A percentile compares a stretch with the other conserved stretches of the same genome.
Conservation (phyloP, 345 rosid genomes). For the Citrus hindsii region DNA sequence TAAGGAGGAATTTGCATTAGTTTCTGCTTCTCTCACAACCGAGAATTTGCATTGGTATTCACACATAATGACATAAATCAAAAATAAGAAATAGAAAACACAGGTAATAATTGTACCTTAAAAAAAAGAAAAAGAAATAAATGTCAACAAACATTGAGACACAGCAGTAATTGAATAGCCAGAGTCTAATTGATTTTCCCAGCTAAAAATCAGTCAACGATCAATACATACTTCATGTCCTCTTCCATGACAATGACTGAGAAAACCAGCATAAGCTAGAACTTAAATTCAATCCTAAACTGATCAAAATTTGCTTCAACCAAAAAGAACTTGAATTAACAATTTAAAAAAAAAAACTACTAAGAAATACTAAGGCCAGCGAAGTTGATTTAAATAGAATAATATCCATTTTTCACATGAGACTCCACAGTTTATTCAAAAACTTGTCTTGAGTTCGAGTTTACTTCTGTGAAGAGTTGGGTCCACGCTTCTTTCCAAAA, state of each 20-base stretch:
- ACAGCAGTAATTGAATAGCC: not conserved
- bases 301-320: not conserved
- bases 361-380: not conserved
- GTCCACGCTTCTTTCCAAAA: conserved; percentile 27
- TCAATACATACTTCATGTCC: not conserved
- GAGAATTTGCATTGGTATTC: not conserved
- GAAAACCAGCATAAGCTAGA: not conserved
- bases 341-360: not conserved
- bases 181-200: not conserved
- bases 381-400: not conserved
- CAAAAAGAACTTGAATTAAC: not conserved
- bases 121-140: too few species aligned
- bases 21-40: not conserved
- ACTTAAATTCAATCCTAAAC: not conserved
- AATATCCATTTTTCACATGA: not conserved
- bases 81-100: too few species aligned
- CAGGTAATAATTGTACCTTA: too few species aligned
- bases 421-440: not conserved
- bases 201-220: not conserved
- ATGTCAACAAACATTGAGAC: not conserved
- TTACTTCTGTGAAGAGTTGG: conserved; percentile 27
- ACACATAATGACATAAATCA: not conserved
- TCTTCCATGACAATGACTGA: not conserved
- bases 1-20: not conserved
- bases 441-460: not conserved